phyloP scores from a whole-genome alignment of 805 yeast species.

The Myxozyma neotropica region DNA sequence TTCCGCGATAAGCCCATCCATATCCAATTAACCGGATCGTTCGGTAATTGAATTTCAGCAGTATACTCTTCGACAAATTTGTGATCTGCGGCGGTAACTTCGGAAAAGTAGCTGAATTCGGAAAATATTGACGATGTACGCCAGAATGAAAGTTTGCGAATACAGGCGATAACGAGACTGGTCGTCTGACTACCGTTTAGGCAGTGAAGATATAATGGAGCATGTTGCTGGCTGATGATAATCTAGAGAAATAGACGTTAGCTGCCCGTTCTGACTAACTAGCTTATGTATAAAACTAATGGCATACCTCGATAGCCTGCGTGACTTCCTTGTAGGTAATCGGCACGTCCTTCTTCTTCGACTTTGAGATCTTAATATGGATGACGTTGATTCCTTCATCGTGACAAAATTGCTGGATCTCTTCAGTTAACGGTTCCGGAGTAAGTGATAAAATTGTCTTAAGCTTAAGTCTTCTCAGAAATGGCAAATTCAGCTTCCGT shows the following conservation, averaged over 20 bases:
- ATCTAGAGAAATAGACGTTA: slow-evolving; percentile 39
- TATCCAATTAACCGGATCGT: slow-evolving; percentile 59
- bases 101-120: slow-evolving; percentile 77
- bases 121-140: slow-evolving; percentile 81
- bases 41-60: slow-evolving; percentile 62
- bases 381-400: slow-evolving; percentile 59
- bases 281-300: not conserved
- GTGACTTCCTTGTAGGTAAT: slow-evolving; percentile 65
- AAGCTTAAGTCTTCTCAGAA: slow-evolving; percentile 63
- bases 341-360: slow-evolving; percentile 79
- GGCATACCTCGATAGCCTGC: slow-evolving; percentile 52
- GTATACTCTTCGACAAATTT: slow-evolving; percentile 78
- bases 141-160: slow-evolving; percentile 84
- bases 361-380: slow-evolving; percentile 46
- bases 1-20: slow-evolving; percentile 63
- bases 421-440: slow-evolving; percentile 65
- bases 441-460: slow-evolving; percentile 77
- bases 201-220: slow-evolving; percentile 85
- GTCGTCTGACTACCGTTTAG: slow-evolving; percentile 88
- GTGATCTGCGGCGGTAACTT: slow-evolving; percentile 80
- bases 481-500: slow-evolving; percentile 68
- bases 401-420: slow-evolving; percentile 56
- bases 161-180: slow-evolving; percentile 79
- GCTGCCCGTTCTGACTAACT: not conserved
- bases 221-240: slow-evolving; percentile 58